phyloP scores from a whole-genome alignment of 2,329 filamentous ascomycete genomes.

The Aaosphaeria arxii region DNA sequence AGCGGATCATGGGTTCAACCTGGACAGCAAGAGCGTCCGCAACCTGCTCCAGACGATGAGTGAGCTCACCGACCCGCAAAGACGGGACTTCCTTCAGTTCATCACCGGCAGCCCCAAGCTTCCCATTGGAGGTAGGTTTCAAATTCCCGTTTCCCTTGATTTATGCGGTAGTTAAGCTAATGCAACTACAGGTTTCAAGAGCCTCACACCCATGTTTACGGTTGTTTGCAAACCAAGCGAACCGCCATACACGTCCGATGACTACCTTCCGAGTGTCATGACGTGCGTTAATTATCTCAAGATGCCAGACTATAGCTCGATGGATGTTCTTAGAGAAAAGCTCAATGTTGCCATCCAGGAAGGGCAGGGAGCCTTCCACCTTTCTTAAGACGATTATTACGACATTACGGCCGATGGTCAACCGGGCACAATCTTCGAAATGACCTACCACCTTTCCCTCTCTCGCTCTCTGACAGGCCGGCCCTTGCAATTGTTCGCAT shows the following conservation, averaged over 20 bases:
- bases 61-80: conserved; percentile 69
- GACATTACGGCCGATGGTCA: background rate
- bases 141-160: background rate
- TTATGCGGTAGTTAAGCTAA: background rate
- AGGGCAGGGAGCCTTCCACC: conserved; percentile 95
- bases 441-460: background rate
- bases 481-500: too few species aligned
- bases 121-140: conserved; percentile 83
- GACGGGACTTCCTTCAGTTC: conserved; percentile 94
- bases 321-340: conserved; percentile 74
- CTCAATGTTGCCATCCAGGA: conserved; percentile 86
- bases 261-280: conserved; percentile 99
- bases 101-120: conserved; percentile 97
- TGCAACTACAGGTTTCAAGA: conserved; percentile 75
- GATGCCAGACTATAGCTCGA: conserved; percentile 84
- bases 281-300: conserved; percentile 99
- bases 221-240: conserved; percentile 99
- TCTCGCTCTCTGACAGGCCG: background rate
- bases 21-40: conserved; percentile 93
- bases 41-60: conserved; percentile 96
- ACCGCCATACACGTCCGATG: conserved; percentile 86
- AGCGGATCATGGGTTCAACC: conserved; percentile 96
- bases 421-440: too few species aligned
- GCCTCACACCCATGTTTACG: conserved; percentile 95
- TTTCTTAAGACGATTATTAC: conserved; percentile 59